These are phyloP conservation scores for Leccinum barrowsii DNA, from an alignment of 768 basidiomycete genomes.

Conservation along the genomic window DNA sequence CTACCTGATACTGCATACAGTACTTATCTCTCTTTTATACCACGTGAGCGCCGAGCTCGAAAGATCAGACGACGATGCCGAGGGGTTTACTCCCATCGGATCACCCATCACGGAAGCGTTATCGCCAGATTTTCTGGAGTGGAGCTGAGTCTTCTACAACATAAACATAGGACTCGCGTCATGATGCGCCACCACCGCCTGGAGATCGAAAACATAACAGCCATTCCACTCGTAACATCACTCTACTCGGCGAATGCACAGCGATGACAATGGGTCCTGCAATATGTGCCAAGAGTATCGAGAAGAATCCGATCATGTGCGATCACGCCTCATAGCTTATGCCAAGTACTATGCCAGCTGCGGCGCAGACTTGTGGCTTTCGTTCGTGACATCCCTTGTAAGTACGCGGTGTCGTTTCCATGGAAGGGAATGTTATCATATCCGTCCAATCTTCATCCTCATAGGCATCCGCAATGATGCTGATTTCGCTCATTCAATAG, in stretches of 20 bases:
- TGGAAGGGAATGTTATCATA: neutral
- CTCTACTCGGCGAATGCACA: neutral
- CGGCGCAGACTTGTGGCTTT: neutral
- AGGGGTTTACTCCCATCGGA: slow-evolving; percentile 44
- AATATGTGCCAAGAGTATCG: neutral
- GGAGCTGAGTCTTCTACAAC: slow-evolving; percentile 27
- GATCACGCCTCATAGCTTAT: neutral
- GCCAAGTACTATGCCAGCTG: neutral
- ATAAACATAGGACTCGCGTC: slow-evolving; percentile 33
- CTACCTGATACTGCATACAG: neutral
- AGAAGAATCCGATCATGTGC: neutral
- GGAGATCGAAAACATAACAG: slow-evolving; percentile 59
- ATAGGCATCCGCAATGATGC: neutral
- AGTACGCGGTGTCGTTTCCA: neutral
- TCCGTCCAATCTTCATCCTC: neutral
- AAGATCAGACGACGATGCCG: slow-evolving; percentile 64
- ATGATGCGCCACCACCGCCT: slow-evolving; percentile 46
- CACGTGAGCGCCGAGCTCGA: slow-evolving; percentile 85
- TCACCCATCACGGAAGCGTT: slow-evolving; percentile 32
- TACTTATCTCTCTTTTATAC: neutral
- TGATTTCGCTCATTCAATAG: neutral
- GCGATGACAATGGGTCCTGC: neutral
- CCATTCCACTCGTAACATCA: neutral
- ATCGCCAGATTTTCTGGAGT: slow-evolving; percentile 44
- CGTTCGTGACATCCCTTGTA: neutral